Percentiles rank a stretch among this genome's conserved stretches.
Conservation (phyloP, 129 eudicot species). For the Centella asiatica region DNA sequence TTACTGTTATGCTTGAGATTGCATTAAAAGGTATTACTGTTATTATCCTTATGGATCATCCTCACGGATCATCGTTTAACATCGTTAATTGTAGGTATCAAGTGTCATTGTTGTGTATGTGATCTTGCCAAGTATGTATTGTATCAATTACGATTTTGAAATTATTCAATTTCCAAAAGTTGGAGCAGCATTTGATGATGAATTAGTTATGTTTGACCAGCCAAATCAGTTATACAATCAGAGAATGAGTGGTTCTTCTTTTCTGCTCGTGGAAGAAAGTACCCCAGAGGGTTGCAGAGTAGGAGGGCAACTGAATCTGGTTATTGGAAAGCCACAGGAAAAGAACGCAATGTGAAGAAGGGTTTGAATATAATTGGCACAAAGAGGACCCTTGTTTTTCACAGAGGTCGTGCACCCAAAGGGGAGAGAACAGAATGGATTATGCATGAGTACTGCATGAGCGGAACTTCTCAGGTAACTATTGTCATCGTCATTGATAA, state of each 20-base stretch:
- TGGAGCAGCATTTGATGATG: too few species aligned
- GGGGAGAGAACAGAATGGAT: constrained; percentile 95
- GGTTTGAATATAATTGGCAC: constrained; percentile 66
- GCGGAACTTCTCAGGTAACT: constrained; percentile 59
- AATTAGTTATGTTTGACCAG: constrained; percentile 31
- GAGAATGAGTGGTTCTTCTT: constrained; percentile 94
- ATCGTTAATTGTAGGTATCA: too few species aligned
- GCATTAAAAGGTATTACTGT: too few species aligned
- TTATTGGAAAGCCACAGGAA: constrained; percentile 96
- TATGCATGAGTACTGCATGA: constrained; percentile 87
- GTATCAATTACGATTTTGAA: too few species aligned
- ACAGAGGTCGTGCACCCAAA: constrained; percentile 91
- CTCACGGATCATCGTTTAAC: too few species aligned
- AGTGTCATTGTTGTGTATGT: too few species aligned
- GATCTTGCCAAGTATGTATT: too few species aligned
- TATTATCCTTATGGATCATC: too few species aligned
- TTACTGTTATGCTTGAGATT: too few species aligned
- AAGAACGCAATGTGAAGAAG: constrained; percentile 70
- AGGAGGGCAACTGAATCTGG: constrained; percentile 81
- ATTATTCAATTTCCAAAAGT: too few species aligned
- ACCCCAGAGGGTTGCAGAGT: constrained; percentile 87
- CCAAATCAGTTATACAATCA: constrained; percentile 56
- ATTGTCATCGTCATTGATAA: not conserved
- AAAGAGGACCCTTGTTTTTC: constrained; percentile 91
- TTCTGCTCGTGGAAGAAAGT: constrained; percentile 82